Conservation (phyloP, 306 rosid genomes). For the Acacia acuminata region DNA sequence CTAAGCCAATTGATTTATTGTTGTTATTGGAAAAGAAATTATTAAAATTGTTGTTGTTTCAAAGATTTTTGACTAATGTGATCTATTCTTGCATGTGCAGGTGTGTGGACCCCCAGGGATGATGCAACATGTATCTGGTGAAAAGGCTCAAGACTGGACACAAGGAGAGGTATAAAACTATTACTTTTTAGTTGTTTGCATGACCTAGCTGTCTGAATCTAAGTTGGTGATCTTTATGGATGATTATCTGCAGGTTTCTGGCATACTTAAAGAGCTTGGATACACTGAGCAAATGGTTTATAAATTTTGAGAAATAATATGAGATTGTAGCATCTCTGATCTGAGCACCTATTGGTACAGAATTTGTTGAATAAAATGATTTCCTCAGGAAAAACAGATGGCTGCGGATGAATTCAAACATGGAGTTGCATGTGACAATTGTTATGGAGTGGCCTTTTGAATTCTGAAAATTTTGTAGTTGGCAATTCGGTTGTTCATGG, state of each 20-base stretch:
- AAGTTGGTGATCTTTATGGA: conserved; percentile 8
- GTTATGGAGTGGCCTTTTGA: neutral
- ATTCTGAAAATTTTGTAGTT: conserved; percentile 30
- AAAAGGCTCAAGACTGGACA: conserved; percentile 78
- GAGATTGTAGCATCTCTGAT: conserved; percentile 27
- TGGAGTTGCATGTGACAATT: conserved; percentile 18
- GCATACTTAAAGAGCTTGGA: conserved; percentile 85
- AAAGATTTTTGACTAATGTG: neutral
- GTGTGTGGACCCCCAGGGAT: conserved; percentile 98
- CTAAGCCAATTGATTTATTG: neutral
- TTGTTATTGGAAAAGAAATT: neutral
- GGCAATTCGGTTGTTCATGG: conserved; percentile 15
- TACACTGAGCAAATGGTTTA: conserved; percentile 95
- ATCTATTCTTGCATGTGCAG: conserved; percentile 46
- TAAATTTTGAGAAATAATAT: conserved; percentile 63
- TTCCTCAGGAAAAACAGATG: conserved; percentile 31
- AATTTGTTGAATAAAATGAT: conserved; percentile 34
- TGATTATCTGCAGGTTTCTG: conserved; percentile 67
- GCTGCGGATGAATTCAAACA: conserved; percentile 27
- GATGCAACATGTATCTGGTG: conserved; percentile 91
- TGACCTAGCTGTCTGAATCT: conserved; percentile 17
- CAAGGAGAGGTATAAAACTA: conserved; percentile 87
- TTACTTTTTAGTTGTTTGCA: neutral
- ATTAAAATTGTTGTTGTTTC: neutral
- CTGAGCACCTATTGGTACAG: neutral